Conservation (phyloP, 345 rosid genomes). For the Cardamine chenopodiifolia region DNA sequence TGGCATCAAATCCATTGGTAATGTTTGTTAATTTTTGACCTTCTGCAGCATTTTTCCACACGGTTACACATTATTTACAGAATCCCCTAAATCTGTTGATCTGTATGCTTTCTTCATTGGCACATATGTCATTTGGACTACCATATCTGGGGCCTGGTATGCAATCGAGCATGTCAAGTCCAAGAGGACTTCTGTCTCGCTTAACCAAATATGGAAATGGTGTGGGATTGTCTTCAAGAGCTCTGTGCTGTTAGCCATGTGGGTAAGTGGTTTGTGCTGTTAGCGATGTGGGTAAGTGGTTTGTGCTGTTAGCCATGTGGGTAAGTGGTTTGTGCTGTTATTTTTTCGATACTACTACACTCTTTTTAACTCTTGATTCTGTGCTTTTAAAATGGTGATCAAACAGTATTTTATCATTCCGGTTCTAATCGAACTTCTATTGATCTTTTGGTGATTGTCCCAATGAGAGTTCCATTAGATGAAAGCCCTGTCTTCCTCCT, state of each 20-base stretch:
- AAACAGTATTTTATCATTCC: conserved; percentile 89
- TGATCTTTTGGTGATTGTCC: conserved; percentile 97
- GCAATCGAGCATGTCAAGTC: conserved; percentile 75
- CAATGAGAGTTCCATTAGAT: conserved; percentile 97
- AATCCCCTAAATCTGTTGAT: conserved; percentile 51
- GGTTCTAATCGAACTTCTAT: conserved; percentile 87
- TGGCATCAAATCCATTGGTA: conserved; percentile 98
- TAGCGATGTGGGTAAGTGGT: conserved; percentile 79
- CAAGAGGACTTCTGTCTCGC: conserved; percentile 67
- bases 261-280: conserved; percentile 61
- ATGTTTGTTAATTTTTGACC: conserved; percentile 1
- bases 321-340: conserved; percentile 45
- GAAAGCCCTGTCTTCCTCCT: conserved; percentile 99
- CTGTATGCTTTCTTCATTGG: conserved; percentile 82
- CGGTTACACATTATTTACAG: background rate
- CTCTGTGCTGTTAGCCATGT: conserved; percentile 77
- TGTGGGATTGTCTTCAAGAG: conserved; percentile 84
- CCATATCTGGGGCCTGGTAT: conserved; percentile 87
- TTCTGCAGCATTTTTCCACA: background rate
- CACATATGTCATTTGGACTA: conserved; percentile 43
- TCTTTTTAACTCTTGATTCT: conserved; percentile 4
- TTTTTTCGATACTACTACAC: background rate
- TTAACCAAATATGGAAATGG: conserved; percentile 84
- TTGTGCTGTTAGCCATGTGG: conserved; percentile 48
- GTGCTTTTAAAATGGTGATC: conserved; percentile 6